Evolutionary conservation across 1,284 basidiomycete genomes (phyloP).

Genomic region (Limonomyces culmigenus): DNA sequence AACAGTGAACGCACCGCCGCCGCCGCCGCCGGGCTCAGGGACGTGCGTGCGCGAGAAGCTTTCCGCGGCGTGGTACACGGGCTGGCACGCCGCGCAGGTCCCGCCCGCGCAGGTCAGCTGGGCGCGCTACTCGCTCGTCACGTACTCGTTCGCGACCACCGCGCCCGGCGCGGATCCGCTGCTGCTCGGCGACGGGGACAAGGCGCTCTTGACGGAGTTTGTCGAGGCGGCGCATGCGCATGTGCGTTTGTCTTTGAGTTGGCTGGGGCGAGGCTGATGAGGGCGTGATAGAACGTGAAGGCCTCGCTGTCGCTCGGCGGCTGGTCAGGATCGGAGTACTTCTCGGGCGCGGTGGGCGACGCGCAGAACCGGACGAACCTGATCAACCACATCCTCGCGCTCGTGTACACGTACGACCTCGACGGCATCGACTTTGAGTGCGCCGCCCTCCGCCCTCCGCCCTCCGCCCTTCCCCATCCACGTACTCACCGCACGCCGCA

Average conservation of each 20-base stretch:
- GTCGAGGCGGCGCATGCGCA: constrained; percentile 29
- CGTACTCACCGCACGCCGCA: constrained; percentile 14
- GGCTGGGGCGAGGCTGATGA: neutral
- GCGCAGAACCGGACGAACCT: constrained; percentile 46
- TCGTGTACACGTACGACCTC: constrained; percentile 50
- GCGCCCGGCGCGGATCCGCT: constrained; percentile 21
- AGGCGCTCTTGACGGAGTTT: constrained; percentile 26
- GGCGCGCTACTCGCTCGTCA: constrained; percentile 20
- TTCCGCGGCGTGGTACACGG: neutral
- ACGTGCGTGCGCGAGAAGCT: neutral
- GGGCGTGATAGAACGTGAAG: constrained; percentile 30
- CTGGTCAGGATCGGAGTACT: constrained; percentile 69
- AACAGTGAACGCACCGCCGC: neutral
- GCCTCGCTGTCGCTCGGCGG: constrained; percentile 76
- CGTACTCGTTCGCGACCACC: constrained; percentile 26
- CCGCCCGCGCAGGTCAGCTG: neutral
- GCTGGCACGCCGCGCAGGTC: neutral
- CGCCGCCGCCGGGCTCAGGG: no score
- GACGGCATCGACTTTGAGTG: constrained; percentile 83
- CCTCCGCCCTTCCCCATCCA: neutral
- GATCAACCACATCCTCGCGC: constrained; percentile 39
- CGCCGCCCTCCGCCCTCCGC: constrained; percentile 11
- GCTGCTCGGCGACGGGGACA: constrained; percentile 21
- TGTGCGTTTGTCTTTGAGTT: constrained; percentile 15
- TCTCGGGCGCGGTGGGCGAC: constrained; percentile 57